Conservation (phyloP, 2,329 filamentous ascomycete genomes). For the Epichloe elymi region DNA sequence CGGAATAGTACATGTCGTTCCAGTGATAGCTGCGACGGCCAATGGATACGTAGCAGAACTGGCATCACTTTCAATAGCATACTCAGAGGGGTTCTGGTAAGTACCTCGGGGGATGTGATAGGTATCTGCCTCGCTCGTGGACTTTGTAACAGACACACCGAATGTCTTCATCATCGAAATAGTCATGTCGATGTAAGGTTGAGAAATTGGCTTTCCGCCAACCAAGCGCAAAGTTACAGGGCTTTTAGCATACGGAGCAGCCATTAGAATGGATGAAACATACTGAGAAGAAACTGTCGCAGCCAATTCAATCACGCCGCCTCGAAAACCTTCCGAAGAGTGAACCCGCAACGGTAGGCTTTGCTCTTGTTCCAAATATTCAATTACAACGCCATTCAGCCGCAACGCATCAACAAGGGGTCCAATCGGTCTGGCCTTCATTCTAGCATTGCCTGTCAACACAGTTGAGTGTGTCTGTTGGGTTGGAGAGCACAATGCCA, state of each 20-base stretch:
- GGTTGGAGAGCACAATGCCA: constrained; percentile 63
- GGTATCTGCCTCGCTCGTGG: constrained; percentile 68
- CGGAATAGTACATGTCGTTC: constrained; percentile 87
- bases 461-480: constrained; percentile 51
- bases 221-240: constrained; percentile 82
- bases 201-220: constrained; percentile 94
- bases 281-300: constrained; percentile 98
- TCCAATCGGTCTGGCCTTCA: constrained; percentile 92
- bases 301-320: constrained; percentile 79
- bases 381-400: constrained; percentile 73
- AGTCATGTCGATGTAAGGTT: constrained; percentile 97
- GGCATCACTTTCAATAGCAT: constrained; percentile 90
- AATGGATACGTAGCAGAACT: constrained; percentile 95
- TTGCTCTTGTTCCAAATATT: constrained; percentile 71
- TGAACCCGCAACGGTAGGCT: constrained; percentile 75
- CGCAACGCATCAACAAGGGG: constrained; percentile 82
- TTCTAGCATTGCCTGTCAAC: constrained; percentile 84
- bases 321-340: constrained; percentile 70
- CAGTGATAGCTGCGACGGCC: constrained; percentile 87
- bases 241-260: constrained; percentile 88
- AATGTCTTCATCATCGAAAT: constrained; percentile 95
- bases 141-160: constrained; percentile 67
- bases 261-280: constrained; percentile 93
- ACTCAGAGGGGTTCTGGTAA: constrained; percentile 75
- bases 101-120: constrained; percentile 81